Evolutionary conservation across 1,139 yeast genomes (phyloP).

Genomic region (Yamadazyma dendronema): DNA sequence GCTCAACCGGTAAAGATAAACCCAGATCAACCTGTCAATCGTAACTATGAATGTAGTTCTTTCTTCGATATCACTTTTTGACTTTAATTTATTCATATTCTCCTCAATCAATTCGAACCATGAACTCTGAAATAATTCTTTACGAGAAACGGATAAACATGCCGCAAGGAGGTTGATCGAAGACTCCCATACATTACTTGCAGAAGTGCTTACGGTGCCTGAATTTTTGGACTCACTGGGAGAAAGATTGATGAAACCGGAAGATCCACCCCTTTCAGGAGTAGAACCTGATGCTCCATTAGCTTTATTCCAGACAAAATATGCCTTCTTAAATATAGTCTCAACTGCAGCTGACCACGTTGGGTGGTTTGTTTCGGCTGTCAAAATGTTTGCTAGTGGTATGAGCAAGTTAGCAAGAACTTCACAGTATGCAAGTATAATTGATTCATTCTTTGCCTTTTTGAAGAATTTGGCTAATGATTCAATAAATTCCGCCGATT

Average conservation of each 20-base stretch:
- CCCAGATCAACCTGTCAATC: slow-evolving; percentile 80
- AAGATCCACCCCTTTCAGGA: slow-evolving; percentile 7
- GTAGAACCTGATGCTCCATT: slow-evolving; percentile 11
- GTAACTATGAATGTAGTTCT: slow-evolving; percentile 64
- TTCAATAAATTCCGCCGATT: slow-evolving; percentile 83
- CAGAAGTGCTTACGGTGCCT: slow-evolving; percentile 7
- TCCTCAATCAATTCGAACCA: slow-evolving; percentile 74
- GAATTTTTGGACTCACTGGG: slow-evolving; percentile 11
- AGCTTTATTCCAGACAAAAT: slow-evolving; percentile 31
- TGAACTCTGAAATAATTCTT: slow-evolving; percentile 66
- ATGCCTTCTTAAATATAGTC: slow-evolving; percentile 54
- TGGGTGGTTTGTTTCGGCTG: slow-evolving; percentile 96
- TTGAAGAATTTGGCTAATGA: slow-evolving; percentile 83
- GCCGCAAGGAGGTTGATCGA: slow-evolving; percentile 72
- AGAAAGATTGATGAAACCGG: slow-evolving; percentile 15
- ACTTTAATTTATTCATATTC: slow-evolving; percentile 35
- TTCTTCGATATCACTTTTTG: slow-evolving; percentile 48
- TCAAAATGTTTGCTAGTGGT: slow-evolving; percentile 80
- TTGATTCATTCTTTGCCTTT: slow-evolving; percentile 60
- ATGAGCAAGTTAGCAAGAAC: slow-evolving; percentile 71
- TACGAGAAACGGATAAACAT: slow-evolving; percentile 76
- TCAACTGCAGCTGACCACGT: slow-evolving; percentile 86
- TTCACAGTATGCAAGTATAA: slow-evolving; percentile 79
- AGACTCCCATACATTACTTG: slow-evolving; percentile 62
- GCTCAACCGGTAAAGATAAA: slow-evolving; percentile 78